Percentiles rank a stretch among this genome's conserved stretches.
Evolutionary conservation across 495 filamentous ascomycete genomes (phyloP).

Genomic region (Staphylotrichum longicolle): DNA sequence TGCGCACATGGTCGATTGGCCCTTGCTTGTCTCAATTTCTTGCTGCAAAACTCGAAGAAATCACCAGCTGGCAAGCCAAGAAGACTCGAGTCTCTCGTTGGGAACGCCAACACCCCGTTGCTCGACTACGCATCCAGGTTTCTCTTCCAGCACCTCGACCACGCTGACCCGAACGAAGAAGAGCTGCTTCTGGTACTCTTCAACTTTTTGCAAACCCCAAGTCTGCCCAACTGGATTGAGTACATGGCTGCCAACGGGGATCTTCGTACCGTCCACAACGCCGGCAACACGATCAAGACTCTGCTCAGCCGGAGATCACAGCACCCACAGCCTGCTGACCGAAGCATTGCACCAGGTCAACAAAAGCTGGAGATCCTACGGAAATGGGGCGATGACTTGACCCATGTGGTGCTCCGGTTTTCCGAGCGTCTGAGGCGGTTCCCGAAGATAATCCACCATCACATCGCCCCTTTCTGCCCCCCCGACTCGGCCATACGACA

Average conservation of each 20-base stretch:
- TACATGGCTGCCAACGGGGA: slow-evolving; percentile 11
- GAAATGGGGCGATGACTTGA: slow-evolving; percentile 22
- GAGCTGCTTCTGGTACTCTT: slow-evolving; percentile 15
- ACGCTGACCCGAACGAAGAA: slow-evolving; percentile 1
- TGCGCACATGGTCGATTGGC: slow-evolving; percentile 16
- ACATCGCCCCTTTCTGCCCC: slow-evolving; percentile 34
- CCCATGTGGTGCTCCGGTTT: slow-evolving; percentile 16
- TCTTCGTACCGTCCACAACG: slow-evolving; percentile 17
- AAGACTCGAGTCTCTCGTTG: neutral
- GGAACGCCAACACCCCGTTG: slow-evolving; percentile 2
- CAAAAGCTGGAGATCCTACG: neutral
- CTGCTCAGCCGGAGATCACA: slow-evolving; percentile 2
- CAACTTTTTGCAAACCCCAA: slow-evolving; percentile 14
- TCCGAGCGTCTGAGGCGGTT: slow-evolving; percentile 13
- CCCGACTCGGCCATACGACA: slow-evolving; percentile 24
- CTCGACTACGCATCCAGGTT: slow-evolving; percentile 18
- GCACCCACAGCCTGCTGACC: neutral
- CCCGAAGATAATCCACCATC: slow-evolving; percentile 32
- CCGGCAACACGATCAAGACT: slow-evolving; percentile 16
- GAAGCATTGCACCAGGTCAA: neutral
- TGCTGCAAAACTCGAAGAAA: neutral
- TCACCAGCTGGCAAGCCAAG: neutral
- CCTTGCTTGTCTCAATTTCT: slow-evolving; percentile 10
- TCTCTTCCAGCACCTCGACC: slow-evolving; percentile 20
- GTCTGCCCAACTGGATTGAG: slow-evolving; percentile 20